Conservation (phyloP, 495 filamentous ascomycete genomes). For the Daldinia bambusicola region DNA sequence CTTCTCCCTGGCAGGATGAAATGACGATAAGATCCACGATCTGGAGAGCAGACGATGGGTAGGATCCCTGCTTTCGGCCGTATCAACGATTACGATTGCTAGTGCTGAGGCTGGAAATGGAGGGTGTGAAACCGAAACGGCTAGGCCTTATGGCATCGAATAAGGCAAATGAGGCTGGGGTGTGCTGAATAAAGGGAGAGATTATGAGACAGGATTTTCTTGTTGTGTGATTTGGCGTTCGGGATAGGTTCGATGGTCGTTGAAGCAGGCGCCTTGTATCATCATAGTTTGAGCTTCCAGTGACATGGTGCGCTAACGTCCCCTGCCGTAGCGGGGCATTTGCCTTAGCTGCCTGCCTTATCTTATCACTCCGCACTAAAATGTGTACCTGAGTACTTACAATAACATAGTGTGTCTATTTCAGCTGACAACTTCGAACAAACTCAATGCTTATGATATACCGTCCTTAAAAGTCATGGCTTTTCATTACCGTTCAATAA, state of each 20-base stretch:
- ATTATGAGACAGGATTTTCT: not conserved
- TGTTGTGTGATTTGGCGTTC: not conserved
- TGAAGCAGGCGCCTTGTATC: slow-evolving; percentile 39
- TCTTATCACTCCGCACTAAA: slow-evolving; percentile 19
- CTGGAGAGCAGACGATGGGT: not conserved
- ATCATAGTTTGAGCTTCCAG: slow-evolving; percentile 37
- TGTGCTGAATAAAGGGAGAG: not conserved
- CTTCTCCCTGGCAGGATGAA: not conserved
- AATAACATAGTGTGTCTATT: not conserved
- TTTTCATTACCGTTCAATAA: too few species aligned
- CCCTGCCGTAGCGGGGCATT: slow-evolving; percentile 18
- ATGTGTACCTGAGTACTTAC: not conserved
- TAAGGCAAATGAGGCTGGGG: not conserved
- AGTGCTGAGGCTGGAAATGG: not conserved
- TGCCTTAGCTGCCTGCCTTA: slow-evolving; percentile 12
- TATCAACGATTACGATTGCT: not conserved
- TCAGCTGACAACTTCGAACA: too few species aligned
- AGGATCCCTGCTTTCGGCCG: not conserved
- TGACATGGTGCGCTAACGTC: slow-evolving; percentile 24
- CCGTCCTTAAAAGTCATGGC: too few species aligned
- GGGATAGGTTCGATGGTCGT: not conserved
- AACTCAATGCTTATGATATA: too few species aligned
- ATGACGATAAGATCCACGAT: not conserved
- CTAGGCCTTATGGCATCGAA: not conserved
- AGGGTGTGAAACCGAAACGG: not conserved